phyloP scores from a whole-genome alignment of 495 filamentous ascomycete species.

The Penicillium turbatum region DNA sequence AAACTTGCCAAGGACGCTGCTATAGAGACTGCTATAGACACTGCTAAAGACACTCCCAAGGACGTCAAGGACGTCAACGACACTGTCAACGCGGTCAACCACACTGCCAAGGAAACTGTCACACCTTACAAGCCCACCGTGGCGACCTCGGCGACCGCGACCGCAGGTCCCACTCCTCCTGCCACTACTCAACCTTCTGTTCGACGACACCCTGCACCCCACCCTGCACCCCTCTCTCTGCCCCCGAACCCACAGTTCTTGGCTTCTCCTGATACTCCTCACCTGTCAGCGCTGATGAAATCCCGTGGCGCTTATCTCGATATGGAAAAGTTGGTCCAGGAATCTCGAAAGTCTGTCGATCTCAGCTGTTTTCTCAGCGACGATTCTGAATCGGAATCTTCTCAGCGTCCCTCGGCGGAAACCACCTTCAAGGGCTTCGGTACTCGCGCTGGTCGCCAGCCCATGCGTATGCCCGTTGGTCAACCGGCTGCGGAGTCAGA shows the following conservation, averaged over 20 bases:
- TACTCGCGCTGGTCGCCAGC: constrained; percentile 37
- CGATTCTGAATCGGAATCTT: constrained; percentile 47
- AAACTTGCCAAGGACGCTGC: constrained; percentile 38
- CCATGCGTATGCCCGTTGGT: constrained; percentile 54
- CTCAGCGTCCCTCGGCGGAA: constrained; percentile 42
- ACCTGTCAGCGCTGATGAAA: constrained; percentile 68
- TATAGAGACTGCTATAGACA: too few species aligned
- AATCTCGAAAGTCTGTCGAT: constrained; percentile 22
- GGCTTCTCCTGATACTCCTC: constrained; percentile 65
- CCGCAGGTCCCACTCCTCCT: constrained; percentile 32
- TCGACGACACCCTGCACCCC: constrained; percentile 5
- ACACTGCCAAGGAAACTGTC: constrained; percentile 36
- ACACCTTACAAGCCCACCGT: constrained; percentile 21
- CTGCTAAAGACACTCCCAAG: too few species aligned
- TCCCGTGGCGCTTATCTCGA: constrained; percentile 61
- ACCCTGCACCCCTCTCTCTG: constrained; percentile 12
- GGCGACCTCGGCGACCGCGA: constrained; percentile 6
- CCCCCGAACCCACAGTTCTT: constrained; percentile 25
- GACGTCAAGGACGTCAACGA: too few species aligned
- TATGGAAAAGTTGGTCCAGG: constrained; percentile 48
- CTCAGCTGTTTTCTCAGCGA: constrained; percentile 48
- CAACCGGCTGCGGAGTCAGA: constrained; percentile 49
- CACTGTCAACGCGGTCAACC: too few species aligned
- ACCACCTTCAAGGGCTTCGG: constrained; percentile 31
- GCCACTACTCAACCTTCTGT: constrained; percentile 11